phyloP scores from a whole-genome alignment of 768 basidiomycete species.

The Rhodosporidiobolus sp. region DNA sequence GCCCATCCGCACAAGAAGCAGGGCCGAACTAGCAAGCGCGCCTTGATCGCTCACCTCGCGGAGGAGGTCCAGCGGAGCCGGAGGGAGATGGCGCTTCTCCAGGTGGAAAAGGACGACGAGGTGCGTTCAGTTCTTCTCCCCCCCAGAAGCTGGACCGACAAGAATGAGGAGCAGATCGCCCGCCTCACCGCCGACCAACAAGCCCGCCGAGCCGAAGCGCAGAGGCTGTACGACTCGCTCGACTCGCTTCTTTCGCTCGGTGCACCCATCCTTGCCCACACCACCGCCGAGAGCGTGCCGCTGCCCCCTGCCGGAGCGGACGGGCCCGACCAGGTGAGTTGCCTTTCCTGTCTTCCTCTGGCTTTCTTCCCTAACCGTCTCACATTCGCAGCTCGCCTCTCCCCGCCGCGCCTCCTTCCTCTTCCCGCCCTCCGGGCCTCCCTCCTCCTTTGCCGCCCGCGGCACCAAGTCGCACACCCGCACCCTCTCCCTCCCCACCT shows the following conservation, averaged over 20 bases:
- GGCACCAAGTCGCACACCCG: background rate
- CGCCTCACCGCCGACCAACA: background rate
- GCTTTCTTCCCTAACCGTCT: too few relatives aligned
- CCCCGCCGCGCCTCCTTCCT: too few relatives aligned
- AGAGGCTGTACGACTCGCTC: slow-evolving; percentile 11
- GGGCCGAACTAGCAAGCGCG: background rate
- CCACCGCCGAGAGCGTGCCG: background rate
- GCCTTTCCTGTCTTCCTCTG: too few relatives aligned
- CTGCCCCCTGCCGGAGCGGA: background rate
- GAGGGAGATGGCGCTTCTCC: background rate
- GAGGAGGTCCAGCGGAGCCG: background rate
- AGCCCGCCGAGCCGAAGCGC: background rate
- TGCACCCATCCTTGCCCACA: background rate
- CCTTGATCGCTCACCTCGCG: background rate
- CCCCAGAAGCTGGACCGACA: rapidly evolving
- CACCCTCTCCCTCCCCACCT: background rate
- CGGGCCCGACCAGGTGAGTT: background rate
- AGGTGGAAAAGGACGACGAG: background rate
- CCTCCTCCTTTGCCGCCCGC: background rate
- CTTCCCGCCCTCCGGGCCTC: too few relatives aligned
- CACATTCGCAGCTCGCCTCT: too few relatives aligned
- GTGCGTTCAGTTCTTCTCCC: background rate
- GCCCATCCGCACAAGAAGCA: background rate
- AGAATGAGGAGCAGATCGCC: slow-evolving; percentile 1
- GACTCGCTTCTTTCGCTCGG: slow-evolving; percentile 9